Evolutionary conservation across 805 yeast species (phyloP), one percentile per base, ranked within the genome.

Genomic region (Metschnikowia anglica): DNA sequence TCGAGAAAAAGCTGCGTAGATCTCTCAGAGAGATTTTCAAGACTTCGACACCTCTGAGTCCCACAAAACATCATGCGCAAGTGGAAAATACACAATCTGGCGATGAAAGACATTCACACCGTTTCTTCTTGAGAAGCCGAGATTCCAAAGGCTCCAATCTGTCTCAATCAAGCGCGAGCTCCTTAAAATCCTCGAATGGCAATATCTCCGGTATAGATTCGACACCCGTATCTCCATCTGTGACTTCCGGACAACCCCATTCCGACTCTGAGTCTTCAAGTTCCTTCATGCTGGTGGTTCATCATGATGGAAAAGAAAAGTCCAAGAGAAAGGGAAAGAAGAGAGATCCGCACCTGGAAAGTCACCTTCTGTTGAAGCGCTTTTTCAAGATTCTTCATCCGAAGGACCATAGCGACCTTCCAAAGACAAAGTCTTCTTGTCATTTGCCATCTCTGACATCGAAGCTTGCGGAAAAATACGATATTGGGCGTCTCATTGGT

Each of bases 401-500:
- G 33, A 45, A 52, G 20, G 60, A 41, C 24, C 41, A 39, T 34
- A 41, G 26, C 32, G 39, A 23, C 35, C 39, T 43, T 15, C 26
- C 45, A 15, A 47, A 46, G 37, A 32, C 38, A 10, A 42, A 37
- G 28, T 42, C 45, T 2, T 36, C 45, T 3, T 27, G 28, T 18
- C 39, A 29, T 16, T 36, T 47, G 18, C 52, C 52, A 30, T 36
- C 46, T 8, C 39, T 34, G 36, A 39, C 55, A 3, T 45, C 66
- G 13, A 58, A 56, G 8, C 46, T 69, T 18, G 61, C 56, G 41
- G 51, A 79, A 40, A 83, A 84, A 54, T 88, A 88, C 62, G 93
- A 95, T 30, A 45, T 59, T 5, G 95, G 95, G 10, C 76, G 76
- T 48, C 70, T 83, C 17, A 69, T 88, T 37, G 98, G 98, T 17